phyloP scores from a whole-genome alignment of 2,329 filamentous ascomycete genomes.

The Rutstroemia sp. region DNA sequence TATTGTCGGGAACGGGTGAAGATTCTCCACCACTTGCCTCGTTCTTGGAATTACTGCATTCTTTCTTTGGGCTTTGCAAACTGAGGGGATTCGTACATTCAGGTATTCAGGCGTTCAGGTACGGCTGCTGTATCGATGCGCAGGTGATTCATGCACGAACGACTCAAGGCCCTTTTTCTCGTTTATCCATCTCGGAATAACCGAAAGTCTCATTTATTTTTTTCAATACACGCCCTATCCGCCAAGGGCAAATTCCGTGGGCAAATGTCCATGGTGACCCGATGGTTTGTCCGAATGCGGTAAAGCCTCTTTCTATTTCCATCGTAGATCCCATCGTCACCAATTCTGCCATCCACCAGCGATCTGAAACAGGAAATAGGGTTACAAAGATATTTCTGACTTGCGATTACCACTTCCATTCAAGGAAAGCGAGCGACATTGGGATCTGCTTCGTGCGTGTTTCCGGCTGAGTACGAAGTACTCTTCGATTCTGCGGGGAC shows the following conservation, averaged over 20 bases:
- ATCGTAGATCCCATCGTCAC: slow-evolving; percentile 2
- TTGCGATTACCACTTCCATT: background rate
- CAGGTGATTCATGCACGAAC: too few species aligned
- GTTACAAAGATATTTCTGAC: background rate
- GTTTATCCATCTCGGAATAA: background rate
- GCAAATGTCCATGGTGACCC: background rate
- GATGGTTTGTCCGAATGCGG: background rate
- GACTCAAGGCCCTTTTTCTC: background rate
- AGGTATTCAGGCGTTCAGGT: too few species aligned
- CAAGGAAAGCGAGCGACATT: background rate
- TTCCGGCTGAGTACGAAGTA: background rate
- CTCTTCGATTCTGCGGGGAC: background rate
- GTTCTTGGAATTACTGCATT: too few species aligned
- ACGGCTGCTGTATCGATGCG: too few species aligned
- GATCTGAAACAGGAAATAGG: background rate
- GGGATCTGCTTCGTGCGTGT: slow-evolving; percentile 1
- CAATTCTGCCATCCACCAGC: background rate
- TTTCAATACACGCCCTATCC: slow-evolving; percentile 6
- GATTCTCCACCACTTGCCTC: too few species aligned
- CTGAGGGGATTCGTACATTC: too few species aligned
- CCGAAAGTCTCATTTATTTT: slow-evolving; percentile 2
- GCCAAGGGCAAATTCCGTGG: background rate
- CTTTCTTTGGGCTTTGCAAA: too few species aligned
- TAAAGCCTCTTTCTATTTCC: background rate
- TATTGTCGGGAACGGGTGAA: too few species aligned